Percentiles rank a stretch among this genome's conserved stretches.
These are phyloP conservation scores for Retiboletus flavoniger DNA, from an alignment of 1,284 basidiomycete species.

Conservation along the genomic window DNA sequence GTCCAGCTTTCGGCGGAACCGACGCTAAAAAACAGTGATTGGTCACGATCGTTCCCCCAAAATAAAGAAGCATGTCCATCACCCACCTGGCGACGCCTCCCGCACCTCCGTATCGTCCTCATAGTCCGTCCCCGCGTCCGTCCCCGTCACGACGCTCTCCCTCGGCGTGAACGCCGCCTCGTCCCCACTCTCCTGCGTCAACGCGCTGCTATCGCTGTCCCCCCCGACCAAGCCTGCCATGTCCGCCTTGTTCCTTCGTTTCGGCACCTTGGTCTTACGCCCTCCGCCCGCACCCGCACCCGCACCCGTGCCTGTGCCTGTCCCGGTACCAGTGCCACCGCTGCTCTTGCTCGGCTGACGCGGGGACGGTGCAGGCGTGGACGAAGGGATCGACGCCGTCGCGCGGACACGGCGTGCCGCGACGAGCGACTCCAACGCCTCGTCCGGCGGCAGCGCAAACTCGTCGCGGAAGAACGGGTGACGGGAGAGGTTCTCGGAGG, in stretches of 20 bases:
- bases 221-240: conserved; percentile 69
- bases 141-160: conserved; percentile 63
- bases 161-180: conserved; percentile 55
- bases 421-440: conserved; percentile 56
- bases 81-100: conserved; percentile 56
- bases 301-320: not conserved
- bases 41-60: conserved; percentile 14
- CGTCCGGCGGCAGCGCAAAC: conserved; percentile 60
- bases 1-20: conserved; percentile 21
- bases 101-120: conserved; percentile 61
- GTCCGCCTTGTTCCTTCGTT: conserved; percentile 38
- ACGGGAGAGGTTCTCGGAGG: conserved; percentile 59
- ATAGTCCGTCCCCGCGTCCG: conserved; percentile 67
- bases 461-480: conserved; percentile 74
- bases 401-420: conserved; percentile 62
- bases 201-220: conserved; percentile 76
- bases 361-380: conserved; percentile 51
- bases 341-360: conserved; percentile 27
- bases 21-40: conserved; percentile 14
- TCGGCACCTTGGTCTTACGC: conserved; percentile 28
- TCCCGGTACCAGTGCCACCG: not conserved
- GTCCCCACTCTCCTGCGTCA: conserved; percentile 77
- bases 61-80: not conserved
- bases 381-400: conserved; percentile 54
- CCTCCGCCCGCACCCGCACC: not conserved